Evolutionary conservation across 768 basidiomycete species (phyloP), one percentile per base, ranked within the genome.

Genomic region (Amanita brunnescens): DNA sequence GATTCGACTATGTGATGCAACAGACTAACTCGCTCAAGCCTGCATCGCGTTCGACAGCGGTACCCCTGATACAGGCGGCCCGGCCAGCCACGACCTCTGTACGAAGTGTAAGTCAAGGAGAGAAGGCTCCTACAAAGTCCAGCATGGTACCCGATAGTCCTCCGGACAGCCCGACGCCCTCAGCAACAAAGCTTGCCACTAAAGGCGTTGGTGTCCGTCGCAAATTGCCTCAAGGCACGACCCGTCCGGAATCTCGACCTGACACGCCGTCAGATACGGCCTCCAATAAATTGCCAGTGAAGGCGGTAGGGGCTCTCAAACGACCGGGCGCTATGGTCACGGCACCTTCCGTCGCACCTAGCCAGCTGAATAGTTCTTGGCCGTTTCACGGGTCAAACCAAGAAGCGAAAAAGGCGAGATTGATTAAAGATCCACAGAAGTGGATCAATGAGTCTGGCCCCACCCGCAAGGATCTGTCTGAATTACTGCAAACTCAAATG

Each of bases 401-500:
- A 0, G 87, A 87, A 29, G 73, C 79, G 3, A 92, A 85, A 62
- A 81, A 80, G 54, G 60, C 69, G 21, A 73, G 87, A 37, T 70
- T 89, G 33, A 71, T 77, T 21, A 93, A 88, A 67, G 94, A 97
- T 62, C 73, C 74, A 10, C 76, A 77, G 38, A 78, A 76, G 58
- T 97, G 93, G 92, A 72, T 91, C 49, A 88, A 93, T 57, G 92
- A 97, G 58, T 75, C 80, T 38, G 87, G 91, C 3, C 72, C 89
- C 6, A 87, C 85, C 20, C 75, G 91, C 50, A 87, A 90, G 62
- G 95, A 98, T 59, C 75, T 97, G 12, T 79, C 85, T 33, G 95
- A 97, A 37, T 69, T 83, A 10, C 71, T 98, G 43, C 87, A 91
- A 58, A 80, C 76, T 56, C 96, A 99, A 66, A 97, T 98, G 92